phyloP scores from a whole-genome alignment of 139 green algal genomes.

The Zygnema circumcarinatum region DNA sequence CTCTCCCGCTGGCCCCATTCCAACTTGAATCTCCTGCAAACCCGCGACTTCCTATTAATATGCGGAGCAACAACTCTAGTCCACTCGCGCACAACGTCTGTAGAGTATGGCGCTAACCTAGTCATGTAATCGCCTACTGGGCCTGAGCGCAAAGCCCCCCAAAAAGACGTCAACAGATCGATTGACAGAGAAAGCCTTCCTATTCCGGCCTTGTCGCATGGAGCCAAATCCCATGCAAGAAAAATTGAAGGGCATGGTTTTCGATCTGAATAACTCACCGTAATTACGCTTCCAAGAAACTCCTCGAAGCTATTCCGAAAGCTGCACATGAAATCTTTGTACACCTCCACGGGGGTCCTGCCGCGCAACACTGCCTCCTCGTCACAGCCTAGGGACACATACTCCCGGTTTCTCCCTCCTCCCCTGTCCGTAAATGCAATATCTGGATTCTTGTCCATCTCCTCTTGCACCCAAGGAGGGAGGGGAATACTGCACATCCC shows the following conservation, averaged over 20 bases:
- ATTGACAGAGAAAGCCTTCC: too few species aligned
- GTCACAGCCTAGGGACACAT: slow-evolving; percentile 91
- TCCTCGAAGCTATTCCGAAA: slow-evolving; percentile 75
- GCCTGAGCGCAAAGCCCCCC: too few species aligned
- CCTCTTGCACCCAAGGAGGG: slow-evolving; percentile 88
- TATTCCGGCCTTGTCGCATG: too few species aligned
- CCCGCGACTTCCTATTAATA: too few species aligned
- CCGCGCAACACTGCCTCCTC: slow-evolving; percentile 80
- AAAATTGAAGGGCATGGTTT: too few species aligned
- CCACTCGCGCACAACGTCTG: not conserved
- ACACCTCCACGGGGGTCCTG: slow-evolving; percentile 89
- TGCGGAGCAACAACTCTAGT: not conserved
- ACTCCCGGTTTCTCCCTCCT: slow-evolving; percentile 90
- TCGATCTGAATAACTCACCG: slow-evolving; percentile 35
- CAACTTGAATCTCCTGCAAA: slow-evolving; percentile 93
- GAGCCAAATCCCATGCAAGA: too few species aligned
- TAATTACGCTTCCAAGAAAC: slow-evolving; percentile 57
- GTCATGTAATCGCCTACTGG: too few species aligned
- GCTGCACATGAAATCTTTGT: slow-evolving; percentile 89
- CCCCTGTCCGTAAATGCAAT: slow-evolving; percentile 94
- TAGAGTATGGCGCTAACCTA: too few species aligned
- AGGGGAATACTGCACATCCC: slow-evolving; percentile 58
- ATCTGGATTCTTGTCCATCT: slow-evolving; percentile 86
- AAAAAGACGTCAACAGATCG: too few species aligned
- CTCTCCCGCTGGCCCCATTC: slow-evolving; percentile 94